phyloP scores from a whole-genome alignment of 805 yeast genomes.

The Metschnikowia santaceciliae region DNA sequence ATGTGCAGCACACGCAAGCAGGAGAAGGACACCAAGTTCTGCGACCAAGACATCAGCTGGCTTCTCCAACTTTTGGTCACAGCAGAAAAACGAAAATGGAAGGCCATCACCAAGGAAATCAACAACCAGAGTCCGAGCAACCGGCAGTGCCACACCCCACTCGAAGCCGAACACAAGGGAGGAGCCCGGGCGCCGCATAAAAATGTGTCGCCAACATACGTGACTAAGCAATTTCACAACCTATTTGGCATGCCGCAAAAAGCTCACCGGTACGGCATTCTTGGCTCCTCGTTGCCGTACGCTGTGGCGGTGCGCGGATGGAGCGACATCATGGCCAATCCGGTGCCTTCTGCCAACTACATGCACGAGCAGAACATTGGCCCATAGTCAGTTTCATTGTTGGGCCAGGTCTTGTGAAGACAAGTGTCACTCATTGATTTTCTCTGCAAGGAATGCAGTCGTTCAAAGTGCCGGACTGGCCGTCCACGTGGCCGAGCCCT shows the following conservation, averaged over 20 bases:
- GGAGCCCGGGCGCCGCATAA: slow-evolving; percentile 17
- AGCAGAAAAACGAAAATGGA: slow-evolving; percentile 60
- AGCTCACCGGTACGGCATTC: slow-evolving; percentile 33
- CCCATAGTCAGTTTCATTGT: background rate
- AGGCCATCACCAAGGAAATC: slow-evolving; percentile 44
- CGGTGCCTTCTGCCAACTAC: background rate
- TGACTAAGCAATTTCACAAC: slow-evolving; percentile 51
- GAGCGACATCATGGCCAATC: slow-evolving; percentile 19
- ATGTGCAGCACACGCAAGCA: background rate
- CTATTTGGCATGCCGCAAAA: slow-evolving; percentile 53
- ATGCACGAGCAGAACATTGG: background rate
- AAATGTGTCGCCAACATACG: slow-evolving; percentile 50
- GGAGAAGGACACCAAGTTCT: slow-evolving; percentile 23
- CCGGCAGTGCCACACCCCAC: background rate
- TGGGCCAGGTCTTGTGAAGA: too few relatives aligned
- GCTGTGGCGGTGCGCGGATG: slow-evolving; percentile 46
- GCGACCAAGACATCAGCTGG: slow-evolving; percentile 42
- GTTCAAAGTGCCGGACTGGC: slow-evolving; percentile 10
- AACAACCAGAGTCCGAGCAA: slow-evolving; percentile 7
- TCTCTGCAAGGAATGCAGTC: slow-evolving; percentile 15
- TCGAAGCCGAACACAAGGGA: slow-evolving; percentile 4
- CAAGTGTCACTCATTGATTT: slow-evolving; percentile 1
- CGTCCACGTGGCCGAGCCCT: slow-evolving; percentile 63
- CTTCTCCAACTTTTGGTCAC: slow-evolving; percentile 44
- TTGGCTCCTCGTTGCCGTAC: slow-evolving; percentile 54